phyloP scores from a whole-genome alignment of 2,329 filamentous ascomycete genomes.

The Byssoonygena ceratinophila region DNA sequence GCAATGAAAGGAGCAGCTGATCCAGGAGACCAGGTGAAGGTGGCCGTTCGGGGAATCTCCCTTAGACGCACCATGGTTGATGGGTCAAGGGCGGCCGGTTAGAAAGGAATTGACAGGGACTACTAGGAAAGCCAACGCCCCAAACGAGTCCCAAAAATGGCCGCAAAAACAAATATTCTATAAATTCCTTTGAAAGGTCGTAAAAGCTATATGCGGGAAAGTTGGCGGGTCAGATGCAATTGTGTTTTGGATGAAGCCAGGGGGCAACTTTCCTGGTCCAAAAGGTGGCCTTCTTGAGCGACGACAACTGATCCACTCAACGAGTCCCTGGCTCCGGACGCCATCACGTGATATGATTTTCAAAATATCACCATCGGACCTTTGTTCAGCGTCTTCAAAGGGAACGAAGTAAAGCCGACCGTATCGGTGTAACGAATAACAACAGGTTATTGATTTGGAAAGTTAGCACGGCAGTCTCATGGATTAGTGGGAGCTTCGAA shows the following conservation, averaged over 20 bases:
- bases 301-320: not conserved
- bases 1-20: slow-evolving; percentile 69
- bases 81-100: not conserved
- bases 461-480: not conserved
- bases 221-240: slow-evolving; percentile 1
- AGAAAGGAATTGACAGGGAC: not conserved
- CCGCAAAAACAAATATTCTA: not conserved
- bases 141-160: not conserved
- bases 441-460: too few relatives aligned
- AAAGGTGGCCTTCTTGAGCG: slow-evolving; percentile 13
- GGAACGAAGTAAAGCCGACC: not conserved
- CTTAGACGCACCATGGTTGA: slow-evolving; percentile 79
- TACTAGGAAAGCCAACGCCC: not conserved
- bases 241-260: slow-evolving; percentile 8
- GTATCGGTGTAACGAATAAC: too few relatives aligned
- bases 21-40: slow-evolving; percentile 91
- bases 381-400: not conserved
- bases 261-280: slow-evolving; percentile 7
- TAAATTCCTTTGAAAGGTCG: not conserved
- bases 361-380: not conserved
- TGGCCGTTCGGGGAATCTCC: slow-evolving; percentile 92
- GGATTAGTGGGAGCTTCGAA: slow-evolving; percentile 2
- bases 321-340: not conserved
- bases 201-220: slow-evolving; percentile 1
- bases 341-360: not conserved